Evolutionary conservation across 805 yeast species (phyloP), one percentile per base, ranked within the genome.

Genomic region (Yamadazyma philogaea): DNA sequence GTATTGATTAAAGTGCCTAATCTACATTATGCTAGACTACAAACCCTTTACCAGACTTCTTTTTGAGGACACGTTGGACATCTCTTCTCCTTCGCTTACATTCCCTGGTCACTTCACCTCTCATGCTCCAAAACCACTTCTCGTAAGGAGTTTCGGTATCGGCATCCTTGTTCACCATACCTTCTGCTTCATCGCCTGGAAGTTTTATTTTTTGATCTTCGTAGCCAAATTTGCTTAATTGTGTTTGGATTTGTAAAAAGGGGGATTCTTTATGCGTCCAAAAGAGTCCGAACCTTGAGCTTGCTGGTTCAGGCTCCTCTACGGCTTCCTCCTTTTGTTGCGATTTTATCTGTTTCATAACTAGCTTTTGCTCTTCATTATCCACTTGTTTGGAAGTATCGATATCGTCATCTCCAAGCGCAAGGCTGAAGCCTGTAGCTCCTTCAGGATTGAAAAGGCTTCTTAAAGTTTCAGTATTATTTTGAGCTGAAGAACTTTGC

Each of bases 221-320:
- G n/a, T 59, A 54, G 6, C 75, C 70, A 27, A 84, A 51, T 53
- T 80, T 83, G 45, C 76, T 77, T 37, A 88, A 60, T 59, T 86
- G 96, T 0, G 96, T 74, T 63, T 90, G 98, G 0, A 96, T 82
- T 39, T 77, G 78, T 49, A 91, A 68, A 64, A 87, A 91, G 0
- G 96, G 96, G 0, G 97, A 90, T 15, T 84, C 84, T 10, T 72
- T 66, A 59, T 91, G 97, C 1, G 83, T 67, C 75, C 95, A 91
- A 61, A 91, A 90, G 27, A 89, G 66, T 6, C 87, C 81, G 34
- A 49, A 55, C 41, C 57, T 56, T 12, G 46, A 46, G 8, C 27
- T 30, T 12, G 21, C 17, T 8, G 45, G 42, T n/a, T 22, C 44
- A 1, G 34, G 31, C 15, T 21, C 30, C 26, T 38, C 40, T 6